Base-by-base conservation (phyloP, 1,284 basidiomycete species). In the Rhodotorula glutinis region DNA sequence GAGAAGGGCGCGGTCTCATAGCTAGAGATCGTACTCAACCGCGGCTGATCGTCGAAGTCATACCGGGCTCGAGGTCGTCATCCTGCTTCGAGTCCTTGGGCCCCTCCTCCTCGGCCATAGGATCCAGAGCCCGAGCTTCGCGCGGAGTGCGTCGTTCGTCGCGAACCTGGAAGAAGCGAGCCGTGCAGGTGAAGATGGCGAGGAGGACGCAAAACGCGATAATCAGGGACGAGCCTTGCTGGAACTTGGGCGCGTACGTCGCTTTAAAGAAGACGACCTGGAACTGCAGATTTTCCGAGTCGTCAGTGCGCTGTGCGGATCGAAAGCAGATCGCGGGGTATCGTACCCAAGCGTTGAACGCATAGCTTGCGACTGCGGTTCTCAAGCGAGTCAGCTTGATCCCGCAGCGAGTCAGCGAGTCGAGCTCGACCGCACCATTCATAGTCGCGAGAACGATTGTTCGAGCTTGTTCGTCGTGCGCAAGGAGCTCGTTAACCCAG, bases 401-500 rank as follows among this genome's bases (percentile, higher is more conserved):
- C 41, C 30, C 46, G 53, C 5, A 8, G 14, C 2, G 10, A 41
- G 10, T 23, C 3, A n/a, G n/a, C 23, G 10, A 2, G 17, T 40
- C 46, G 25, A 5, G 23, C 4, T 30, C 30, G 44, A 43, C 21
- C 25, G 40, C 46, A 63, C 61, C 63, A 41, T 76, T 76, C 41
- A 77, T 69, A 16, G 25, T 25, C 2, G 63, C 67, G 1, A 69
- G 65, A 4, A 54, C 49, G 7, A 63, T 33, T 0, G 72, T 68
- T 9, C 77, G 44, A 40, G 74, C 75, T 63, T 77, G 74, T 23
- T 77, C 76, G 65, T 78, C 77, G 0, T 60, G 53, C 1, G 54
- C 43, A n/a, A 63, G 67, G 2, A 73, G 64, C 17, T 75, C 73
- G 65, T 77, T 78, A 33, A 74, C 75, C 77, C 77, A 78, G 16